Conservation (phyloP, 352 stramenopile genomes). For the Phytophthora chlamydospora region DNA sequence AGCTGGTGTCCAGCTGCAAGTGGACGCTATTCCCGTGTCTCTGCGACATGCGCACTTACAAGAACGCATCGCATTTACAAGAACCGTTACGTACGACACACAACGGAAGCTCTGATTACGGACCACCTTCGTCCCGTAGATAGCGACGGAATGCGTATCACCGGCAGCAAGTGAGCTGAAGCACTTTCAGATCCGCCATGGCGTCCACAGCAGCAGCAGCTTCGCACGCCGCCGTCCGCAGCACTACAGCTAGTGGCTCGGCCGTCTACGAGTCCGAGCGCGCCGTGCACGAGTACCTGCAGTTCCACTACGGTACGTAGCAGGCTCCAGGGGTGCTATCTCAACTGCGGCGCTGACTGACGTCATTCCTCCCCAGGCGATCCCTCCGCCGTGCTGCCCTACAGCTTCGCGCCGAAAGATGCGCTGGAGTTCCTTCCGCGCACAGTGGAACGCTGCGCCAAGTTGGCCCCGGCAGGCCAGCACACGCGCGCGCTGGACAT, state of each 20-base stretch:
- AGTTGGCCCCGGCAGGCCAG: constrained; percentile 51
- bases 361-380: constrained; percentile 43
- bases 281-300: constrained; percentile 90
- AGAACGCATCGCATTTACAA: constrained; percentile 3
- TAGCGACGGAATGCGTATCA: constrained; percentile 6
- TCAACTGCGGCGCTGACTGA: not conserved
- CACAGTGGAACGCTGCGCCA: constrained; percentile 76
- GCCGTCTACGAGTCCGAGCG: constrained; percentile 89
- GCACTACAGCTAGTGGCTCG: constrained; percentile 88
- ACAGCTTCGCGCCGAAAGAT: constrained; percentile 74
- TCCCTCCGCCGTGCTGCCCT: constrained; percentile 69
- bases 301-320: constrained; percentile 89
- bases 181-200: constrained; percentile 20
- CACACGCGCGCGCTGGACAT: constrained; percentile 92
- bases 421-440: constrained; percentile 88
- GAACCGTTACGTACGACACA: constrained; percentile 1
- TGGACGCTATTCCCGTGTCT: no score
- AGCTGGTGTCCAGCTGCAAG: no score
- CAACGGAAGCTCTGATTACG: constrained; percentile 6
- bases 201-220: constrained; percentile 1
- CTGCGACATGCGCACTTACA: constrained; percentile 20
- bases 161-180: not conserved
- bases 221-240: constrained; percentile 44
- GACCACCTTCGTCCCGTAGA: constrained; percentile 6
- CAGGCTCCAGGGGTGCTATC: not conserved